Evolutionary conservation across 768 basidiomycete species (phyloP).

Genomic region (Lactarius vividus): DNA sequence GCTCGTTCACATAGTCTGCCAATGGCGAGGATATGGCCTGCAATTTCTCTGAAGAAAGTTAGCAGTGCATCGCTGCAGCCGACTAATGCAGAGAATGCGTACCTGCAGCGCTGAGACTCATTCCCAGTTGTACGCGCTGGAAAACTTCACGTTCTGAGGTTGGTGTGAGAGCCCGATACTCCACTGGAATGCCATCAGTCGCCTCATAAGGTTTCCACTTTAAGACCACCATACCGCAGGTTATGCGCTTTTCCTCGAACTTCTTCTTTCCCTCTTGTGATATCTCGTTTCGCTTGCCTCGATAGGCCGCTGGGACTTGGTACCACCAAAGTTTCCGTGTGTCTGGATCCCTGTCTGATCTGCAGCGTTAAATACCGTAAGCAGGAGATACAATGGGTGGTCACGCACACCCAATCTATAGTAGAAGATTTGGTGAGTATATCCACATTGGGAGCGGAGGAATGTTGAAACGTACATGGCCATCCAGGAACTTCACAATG

Average conservation of each 20-base stretch:
- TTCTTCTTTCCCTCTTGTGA: conserved; percentile 49
- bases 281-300: conserved; percentile 46
- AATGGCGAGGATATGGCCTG: conserved; percentile 74
- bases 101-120: conserved; percentile 73
- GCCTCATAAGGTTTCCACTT: background rate
- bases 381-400: background rate
- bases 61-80: background rate
- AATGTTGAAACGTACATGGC: conserved; percentile 30
- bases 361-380: conserved; percentile 31
- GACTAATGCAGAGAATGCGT: conserved; percentile 20
- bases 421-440: conserved; percentile 9
- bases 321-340: conserved; percentile 67
- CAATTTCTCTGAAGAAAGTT: conserved; percentile 57
- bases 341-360: conserved; percentile 50
- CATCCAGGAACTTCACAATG: conserved; percentile 47
- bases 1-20: conserved; percentile 60
- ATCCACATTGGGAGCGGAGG: background rate
- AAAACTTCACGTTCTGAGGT: conserved; percentile 74
- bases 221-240: conserved; percentile 49
- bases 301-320: conserved; percentile 48
- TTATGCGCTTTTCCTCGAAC: conserved; percentile 58
- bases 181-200: conserved; percentile 40
- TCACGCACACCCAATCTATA: conserved; percentile 54
- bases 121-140: conserved; percentile 78
- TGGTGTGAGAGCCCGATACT: conserved; percentile 56